These are phyloP conservation scores for Podaxis rugospora DNA, from an alignment of 768 basidiomycete genomes.

Conservation along the genomic window DNA sequence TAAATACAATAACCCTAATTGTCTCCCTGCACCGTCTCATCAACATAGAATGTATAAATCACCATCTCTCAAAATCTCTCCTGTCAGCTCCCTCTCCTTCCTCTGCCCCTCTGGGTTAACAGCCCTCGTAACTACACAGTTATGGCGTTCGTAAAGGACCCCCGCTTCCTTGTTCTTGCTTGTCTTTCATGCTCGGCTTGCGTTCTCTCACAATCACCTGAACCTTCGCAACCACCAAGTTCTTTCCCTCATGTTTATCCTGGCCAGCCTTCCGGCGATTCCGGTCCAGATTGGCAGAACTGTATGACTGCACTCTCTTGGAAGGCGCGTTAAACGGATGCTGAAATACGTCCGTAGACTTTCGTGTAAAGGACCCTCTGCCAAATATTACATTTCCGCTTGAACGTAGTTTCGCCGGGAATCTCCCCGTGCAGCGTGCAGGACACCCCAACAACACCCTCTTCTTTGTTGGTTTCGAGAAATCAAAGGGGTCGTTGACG, in stretches of 20 bases:
- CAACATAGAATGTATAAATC: background rate
- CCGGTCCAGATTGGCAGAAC: conserved; percentile 55
- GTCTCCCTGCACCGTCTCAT: background rate
- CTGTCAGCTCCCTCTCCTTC: background rate
- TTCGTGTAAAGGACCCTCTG: conserved; percentile 48
- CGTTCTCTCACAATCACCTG: conserved; percentile 18
- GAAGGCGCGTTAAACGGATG: background rate
- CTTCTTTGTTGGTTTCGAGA: conserved; percentile 65
- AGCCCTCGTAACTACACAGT: background rate
- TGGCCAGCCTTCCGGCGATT: conserved; percentile 40
- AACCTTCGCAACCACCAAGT: conserved; percentile 30
- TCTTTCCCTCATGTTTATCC: conserved; percentile 47
- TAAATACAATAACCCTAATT: conserved; percentile 4
- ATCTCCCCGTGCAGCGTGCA: conserved; percentile 53
- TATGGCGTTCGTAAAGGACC: conserved; percentile 23
- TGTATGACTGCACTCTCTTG: conserved; percentile 34
- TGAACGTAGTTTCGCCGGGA: conserved; percentile 58
- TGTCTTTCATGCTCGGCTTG: conserved; percentile 19
- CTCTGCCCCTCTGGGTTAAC: background rate
- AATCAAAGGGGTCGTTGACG: conserved; percentile 51
- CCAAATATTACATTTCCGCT: conserved; percentile 58
- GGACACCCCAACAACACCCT: conserved; percentile 62
- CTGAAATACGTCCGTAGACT: conserved; percentile 36
- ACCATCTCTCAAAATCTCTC: background rate
- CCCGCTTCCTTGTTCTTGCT: conserved; percentile 17